Evolutionary conservation across 495 filamentous ascomycete species (phyloP).

Genomic region (Penicillium manginii): DNA sequence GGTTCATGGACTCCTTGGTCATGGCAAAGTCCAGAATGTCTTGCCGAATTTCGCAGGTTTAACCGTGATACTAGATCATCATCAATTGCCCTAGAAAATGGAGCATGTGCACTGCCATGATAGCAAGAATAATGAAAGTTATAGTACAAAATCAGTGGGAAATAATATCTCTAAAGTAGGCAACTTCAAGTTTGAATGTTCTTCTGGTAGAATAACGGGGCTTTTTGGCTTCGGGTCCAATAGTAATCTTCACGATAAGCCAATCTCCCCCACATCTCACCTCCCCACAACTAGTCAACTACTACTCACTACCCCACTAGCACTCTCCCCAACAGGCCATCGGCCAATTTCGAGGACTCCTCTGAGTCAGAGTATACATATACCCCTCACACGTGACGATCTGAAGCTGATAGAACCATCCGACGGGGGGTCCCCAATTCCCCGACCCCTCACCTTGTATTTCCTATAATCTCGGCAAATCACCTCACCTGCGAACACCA

Average conservation of each 20-base stretch:
- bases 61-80: neutral
- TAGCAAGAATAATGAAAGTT: neutral
- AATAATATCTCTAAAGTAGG: too few relatives aligned
- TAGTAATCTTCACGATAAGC: neutral
- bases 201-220: neutral
- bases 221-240: neutral
- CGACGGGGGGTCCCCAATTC: too few relatives aligned
- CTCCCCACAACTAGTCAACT: neutral
- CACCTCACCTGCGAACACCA: neutral
- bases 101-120: neutral
- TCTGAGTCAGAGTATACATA: neutral
- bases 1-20: conserved; percentile 16
- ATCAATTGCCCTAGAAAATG: neutral
- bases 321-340: neutral
- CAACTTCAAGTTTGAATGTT: too few relatives aligned
- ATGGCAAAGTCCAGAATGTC: conserved; percentile 25
- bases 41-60: conserved; percentile 16
- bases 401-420: neutral
- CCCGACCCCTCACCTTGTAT: neutral
- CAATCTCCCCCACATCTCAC: neutral
- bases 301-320: neutral
- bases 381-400: conserved; percentile 5
- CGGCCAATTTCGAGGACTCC: neutral
- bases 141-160: neutral
- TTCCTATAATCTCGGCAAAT: neutral